Percentiles rank a stretch among this genome's conserved stretches.
Evolutionary conservation across 257 asterid genomes (phyloP).

Genomic region (Solanum tarijense): DNA sequence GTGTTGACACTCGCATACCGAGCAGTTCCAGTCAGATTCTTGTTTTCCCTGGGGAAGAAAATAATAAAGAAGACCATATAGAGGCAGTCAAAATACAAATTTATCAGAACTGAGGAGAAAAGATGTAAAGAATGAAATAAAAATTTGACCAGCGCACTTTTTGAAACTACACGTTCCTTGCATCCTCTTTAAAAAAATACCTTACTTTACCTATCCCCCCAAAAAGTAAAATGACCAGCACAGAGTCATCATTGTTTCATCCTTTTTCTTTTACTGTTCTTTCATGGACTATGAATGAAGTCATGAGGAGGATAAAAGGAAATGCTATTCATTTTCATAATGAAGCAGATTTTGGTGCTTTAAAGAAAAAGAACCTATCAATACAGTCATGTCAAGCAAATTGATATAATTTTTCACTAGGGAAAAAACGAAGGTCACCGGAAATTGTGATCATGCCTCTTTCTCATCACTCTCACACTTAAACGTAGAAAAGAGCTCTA

Average conservation of each 20-base stretch:
- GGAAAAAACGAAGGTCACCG: neutral
- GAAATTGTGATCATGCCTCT: neutral
- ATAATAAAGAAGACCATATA: neutral
- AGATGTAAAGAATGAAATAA: neutral
- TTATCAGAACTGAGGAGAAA: neutral
- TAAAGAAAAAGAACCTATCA: neutral
- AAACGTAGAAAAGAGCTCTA: neutral
- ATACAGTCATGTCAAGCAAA: neutral
- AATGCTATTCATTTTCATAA: neutral
- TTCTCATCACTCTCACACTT: neutral
- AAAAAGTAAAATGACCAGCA: neutral
- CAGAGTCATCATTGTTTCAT: neutral
- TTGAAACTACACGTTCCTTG: neutral
- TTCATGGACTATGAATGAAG: neutral
- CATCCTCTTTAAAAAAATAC: neutral
- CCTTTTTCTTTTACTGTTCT: neutral
- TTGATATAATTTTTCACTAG: neutral
- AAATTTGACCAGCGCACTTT: neutral
- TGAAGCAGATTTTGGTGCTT: neutral
- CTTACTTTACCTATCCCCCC: neutral
- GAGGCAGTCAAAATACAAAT: neutral
- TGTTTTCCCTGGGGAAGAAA: constrained; percentile 11
- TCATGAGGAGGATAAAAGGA: neutral
- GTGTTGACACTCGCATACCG: constrained; percentile 17
- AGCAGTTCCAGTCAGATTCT: constrained; percentile 19